Percentiles rank a stretch among this genome's conserved stretches.
These are phyloP conservation scores for Pseudisothecium myosuroides DNA, from an alignment of 225 moss, liverwort and hornwort species.

Conservation along the genomic window DNA sequence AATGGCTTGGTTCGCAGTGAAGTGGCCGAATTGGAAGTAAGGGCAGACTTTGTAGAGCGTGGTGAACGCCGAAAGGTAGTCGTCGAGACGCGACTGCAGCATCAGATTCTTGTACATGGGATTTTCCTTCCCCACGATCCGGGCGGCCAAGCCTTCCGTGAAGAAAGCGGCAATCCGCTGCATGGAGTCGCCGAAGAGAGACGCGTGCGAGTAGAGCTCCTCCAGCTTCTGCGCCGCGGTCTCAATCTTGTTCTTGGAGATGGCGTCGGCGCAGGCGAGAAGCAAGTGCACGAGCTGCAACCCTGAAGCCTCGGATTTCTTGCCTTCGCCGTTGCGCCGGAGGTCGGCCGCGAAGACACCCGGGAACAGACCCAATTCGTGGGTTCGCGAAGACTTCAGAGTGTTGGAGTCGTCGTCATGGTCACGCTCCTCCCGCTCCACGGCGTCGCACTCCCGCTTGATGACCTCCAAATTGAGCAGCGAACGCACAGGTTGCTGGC, in stretches of 20 bases:
- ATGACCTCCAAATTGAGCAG: slow-evolving; percentile 38
- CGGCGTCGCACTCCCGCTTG: slow-evolving; percentile 48
- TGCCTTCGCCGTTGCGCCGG: slow-evolving; percentile 16
- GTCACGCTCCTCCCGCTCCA: slow-evolving; percentile 28
- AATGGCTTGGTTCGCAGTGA: slow-evolving; percentile 92
- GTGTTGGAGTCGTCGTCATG: background rate
- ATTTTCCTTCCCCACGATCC: slow-evolving; percentile 57
- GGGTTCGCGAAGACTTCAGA: slow-evolving; percentile 1
- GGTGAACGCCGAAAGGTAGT: slow-evolving; percentile 75
- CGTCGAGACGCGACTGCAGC: slow-evolving; percentile 43
- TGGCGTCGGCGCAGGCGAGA: slow-evolving; percentile 69
- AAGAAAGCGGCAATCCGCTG: slow-evolving; percentile 86
- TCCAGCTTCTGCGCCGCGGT: slow-evolving; percentile 41
- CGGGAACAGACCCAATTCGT: slow-evolving; percentile 34
- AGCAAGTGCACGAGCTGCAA: slow-evolving; percentile 45
- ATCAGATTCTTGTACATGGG: slow-evolving; percentile 43
- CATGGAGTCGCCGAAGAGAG: slow-evolving; percentile 82
- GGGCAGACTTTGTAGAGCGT: slow-evolving; percentile 81
- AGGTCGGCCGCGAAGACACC: slow-evolving; percentile 3
- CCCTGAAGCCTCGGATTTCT: slow-evolving; percentile 39
- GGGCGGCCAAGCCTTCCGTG: slow-evolving; percentile 65
- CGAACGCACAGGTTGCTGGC: slow-evolving; percentile 34
- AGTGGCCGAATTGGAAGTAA: slow-evolving; percentile 88
- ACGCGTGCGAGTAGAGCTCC: slow-evolving; percentile 66
- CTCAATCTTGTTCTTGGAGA: slow-evolving; percentile 45